These are phyloP conservation scores for Metschnikowia lochheadii DNA, from an alignment of 805 yeast genomes.

Conservation along the genomic window DNA sequence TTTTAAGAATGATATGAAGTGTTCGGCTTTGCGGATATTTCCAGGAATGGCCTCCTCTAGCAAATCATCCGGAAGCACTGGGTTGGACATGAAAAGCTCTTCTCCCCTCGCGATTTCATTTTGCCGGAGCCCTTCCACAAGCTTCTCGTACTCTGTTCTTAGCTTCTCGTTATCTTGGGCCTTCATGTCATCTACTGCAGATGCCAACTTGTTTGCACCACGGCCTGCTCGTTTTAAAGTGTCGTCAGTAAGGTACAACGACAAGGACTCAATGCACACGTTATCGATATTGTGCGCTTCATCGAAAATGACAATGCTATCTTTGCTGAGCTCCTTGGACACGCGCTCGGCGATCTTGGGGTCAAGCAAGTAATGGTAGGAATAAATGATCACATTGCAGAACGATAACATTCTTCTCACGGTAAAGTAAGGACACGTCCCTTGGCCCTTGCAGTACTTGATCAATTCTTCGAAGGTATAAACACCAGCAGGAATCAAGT, in stretches of 20 bases:
- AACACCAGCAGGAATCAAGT: constrained; percentile 88
- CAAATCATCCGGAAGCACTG: constrained; percentile 80
- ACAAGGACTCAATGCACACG: constrained; percentile 94
- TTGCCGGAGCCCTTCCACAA: constrained; percentile 85
- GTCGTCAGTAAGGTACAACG: constrained; percentile 89
- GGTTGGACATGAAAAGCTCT: constrained; percentile 78
- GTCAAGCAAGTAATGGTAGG: constrained; percentile 92
- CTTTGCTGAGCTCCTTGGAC: constrained; percentile 85
- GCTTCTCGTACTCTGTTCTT: constrained; percentile 84
- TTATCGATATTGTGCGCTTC: constrained; percentile 99
- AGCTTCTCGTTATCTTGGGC: constrained; percentile 76
- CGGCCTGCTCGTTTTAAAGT: constrained; percentile 78
- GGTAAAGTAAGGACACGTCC: constrained; percentile 93
- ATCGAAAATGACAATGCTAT: constrained; percentile 90
- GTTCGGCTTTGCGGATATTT: constrained; percentile 94
- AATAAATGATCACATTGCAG: constrained; percentile 91
- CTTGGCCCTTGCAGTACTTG: constrained; percentile 70
- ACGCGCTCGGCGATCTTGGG: constrained; percentile 97
- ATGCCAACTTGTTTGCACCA: constrained; percentile 78
- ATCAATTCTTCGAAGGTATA: constrained; percentile 85
- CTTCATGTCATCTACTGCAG: constrained; percentile 81
- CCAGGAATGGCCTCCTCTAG: constrained; percentile 95
- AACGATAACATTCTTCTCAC: constrained; percentile 96
- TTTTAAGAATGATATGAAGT: constrained; percentile 87
- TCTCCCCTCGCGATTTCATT: constrained; percentile 61